These are phyloP conservation scores for Raphanus hybrid DNA, from an alignment of 441 rosid species.

Conservation along the genomic window DNA sequence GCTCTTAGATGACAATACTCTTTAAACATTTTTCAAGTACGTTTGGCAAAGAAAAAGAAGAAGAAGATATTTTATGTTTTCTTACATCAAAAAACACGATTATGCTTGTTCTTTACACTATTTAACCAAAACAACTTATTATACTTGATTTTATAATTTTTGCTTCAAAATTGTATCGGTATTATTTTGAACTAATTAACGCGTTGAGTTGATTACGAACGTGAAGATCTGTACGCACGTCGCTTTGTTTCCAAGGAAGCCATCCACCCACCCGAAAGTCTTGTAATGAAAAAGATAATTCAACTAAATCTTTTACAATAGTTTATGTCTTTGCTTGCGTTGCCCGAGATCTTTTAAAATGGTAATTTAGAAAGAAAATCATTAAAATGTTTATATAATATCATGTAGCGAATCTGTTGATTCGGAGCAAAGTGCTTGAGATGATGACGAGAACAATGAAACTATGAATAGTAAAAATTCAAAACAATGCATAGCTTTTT, in stretches of 20 bases:
- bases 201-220: slow-evolving; percentile 26
- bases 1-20: neutral
- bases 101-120: neutral
- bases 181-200: neutral
- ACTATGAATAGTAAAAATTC: neutral
- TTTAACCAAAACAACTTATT: neutral
- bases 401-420: neutral
- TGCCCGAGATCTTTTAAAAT: slow-evolving; percentile 5
- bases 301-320: slow-evolving; percentile 22
- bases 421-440: slow-evolving; percentile 31
- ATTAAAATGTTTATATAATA: too few species aligned
- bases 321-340: slow-evolving; percentile 1
- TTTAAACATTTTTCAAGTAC: neutral
- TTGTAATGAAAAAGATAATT: slow-evolving; percentile 27
- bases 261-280: slow-evolving; percentile 16
- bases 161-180: neutral
- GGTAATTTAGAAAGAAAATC: neutral
- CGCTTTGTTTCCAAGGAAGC: slow-evolving; percentile 37
- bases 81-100: neutral
- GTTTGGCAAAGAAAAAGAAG: neutral
- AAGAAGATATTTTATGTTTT: neutral
- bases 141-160: neutral
- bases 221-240: slow-evolving; percentile 40
- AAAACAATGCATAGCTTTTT: too few species aligned
- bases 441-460: neutral